Evolutionary conservation across 2,329 filamentous ascomycete genomes (phyloP).

Genomic region (Cercospora berteroae): DNA sequence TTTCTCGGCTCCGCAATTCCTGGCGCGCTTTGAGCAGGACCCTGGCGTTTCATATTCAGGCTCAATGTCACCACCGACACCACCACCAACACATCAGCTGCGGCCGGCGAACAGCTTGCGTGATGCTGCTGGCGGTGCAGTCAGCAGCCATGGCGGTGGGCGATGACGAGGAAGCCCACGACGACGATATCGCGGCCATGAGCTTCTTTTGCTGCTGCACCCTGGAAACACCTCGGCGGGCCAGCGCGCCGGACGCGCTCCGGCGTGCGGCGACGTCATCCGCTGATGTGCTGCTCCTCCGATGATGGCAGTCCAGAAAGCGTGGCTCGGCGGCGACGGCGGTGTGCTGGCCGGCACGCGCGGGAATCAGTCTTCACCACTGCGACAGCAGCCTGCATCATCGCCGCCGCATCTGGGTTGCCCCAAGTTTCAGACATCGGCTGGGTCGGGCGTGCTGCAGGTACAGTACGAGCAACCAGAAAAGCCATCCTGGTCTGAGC

Average conservation of each 20-base stretch:
- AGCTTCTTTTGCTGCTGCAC: background rate
- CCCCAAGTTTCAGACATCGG: background rate
- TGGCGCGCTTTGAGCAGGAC: background rate
- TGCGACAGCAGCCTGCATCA: background rate
- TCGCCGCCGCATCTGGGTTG: background rate
- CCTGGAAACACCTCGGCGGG: background rate
- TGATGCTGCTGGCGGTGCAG: background rate
- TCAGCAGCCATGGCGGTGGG: background rate
- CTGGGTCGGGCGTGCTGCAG: conserved; percentile 7
- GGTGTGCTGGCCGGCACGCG: background rate
- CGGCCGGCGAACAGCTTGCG: background rate
- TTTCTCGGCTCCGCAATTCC: conserved; percentile 3
- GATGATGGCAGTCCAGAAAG: background rate
- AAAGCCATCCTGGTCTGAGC: background rate
- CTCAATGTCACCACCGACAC: background rate
- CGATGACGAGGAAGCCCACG: background rate
- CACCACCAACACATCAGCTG: background rate
- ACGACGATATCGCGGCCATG: background rate
- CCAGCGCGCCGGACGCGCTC: background rate
- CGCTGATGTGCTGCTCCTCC: background rate
- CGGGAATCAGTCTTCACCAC: background rate
- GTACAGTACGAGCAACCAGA: conserved; percentile 1
- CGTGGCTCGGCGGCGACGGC: background rate
- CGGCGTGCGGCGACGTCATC: background rate
- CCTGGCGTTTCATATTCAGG: conserved; percentile 5